Conservation (phyloP, 495 filamentous ascomycete genomes). For the Penicillium fimorum region DNA sequence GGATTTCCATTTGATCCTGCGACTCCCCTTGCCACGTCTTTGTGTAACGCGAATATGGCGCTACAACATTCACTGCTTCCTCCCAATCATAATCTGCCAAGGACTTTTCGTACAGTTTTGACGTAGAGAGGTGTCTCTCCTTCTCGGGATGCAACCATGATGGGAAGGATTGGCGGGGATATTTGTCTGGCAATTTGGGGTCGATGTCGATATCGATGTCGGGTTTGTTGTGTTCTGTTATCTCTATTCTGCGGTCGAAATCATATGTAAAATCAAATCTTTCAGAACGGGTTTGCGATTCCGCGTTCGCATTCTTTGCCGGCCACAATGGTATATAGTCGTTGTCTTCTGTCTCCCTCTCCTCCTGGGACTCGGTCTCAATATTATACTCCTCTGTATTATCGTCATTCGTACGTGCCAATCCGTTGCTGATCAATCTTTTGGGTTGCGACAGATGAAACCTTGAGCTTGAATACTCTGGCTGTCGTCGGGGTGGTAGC, state of each 20-base stretch:
- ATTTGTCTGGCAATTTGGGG: not conserved
- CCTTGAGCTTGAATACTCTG: conserved; percentile 23
- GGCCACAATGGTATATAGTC: conserved; percentile 10
- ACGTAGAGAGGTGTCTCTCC: conserved; percentile 15
- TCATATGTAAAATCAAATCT: conserved; percentile 7
- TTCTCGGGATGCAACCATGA: conserved; percentile 14
- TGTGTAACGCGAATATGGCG: conserved; percentile 7
- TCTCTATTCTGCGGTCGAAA: not conserved
- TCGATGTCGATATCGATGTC: conserved; percentile 1
- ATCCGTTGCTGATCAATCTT: conserved; percentile 34
- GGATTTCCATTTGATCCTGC: conserved; percentile 25
- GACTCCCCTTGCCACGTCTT: conserved; percentile 11
- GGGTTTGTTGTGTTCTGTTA: not conserved
- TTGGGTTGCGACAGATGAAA: conserved; percentile 26
- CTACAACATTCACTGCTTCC: conserved; percentile 16
- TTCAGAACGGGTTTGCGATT: not conserved
- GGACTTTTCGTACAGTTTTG: conserved; percentile 15
- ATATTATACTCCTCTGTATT: conserved; percentile 7
- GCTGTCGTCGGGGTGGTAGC: conserved; percentile 18
- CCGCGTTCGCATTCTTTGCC: conserved; percentile 6
- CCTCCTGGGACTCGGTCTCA: not conserved
- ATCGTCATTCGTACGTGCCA: conserved; percentile 21
- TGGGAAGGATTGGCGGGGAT: conserved; percentile 4
- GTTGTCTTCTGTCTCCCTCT: conserved; percentile 6
- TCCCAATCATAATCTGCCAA: conserved; percentile 22